These are phyloP conservation scores for Ploettnerulaceae sp. DNA, from an alignment of 2,329 filamentous ascomycete species.

Conservation along the genomic window DNA sequence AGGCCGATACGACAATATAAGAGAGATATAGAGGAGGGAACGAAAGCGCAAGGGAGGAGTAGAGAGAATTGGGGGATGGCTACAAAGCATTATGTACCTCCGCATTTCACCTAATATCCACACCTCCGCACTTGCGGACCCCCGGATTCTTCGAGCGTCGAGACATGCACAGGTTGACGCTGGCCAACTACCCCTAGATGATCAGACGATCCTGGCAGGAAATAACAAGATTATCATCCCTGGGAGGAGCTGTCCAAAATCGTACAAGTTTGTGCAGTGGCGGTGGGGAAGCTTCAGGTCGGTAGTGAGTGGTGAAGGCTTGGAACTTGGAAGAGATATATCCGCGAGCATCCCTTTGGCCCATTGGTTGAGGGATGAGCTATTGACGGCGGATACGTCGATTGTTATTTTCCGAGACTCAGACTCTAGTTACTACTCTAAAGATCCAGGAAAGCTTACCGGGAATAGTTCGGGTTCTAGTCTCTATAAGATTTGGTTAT, in stretches of 20 bases:
- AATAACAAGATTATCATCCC: constrained; percentile 3
- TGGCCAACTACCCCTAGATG: constrained; percentile 4
- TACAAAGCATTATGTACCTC: constrained; percentile 15
- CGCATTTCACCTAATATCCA: constrained; percentile 1
- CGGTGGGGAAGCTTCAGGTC: constrained; percentile 5
- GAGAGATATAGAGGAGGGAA: neutral
- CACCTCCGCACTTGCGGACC: constrained; percentile 21
- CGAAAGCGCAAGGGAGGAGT: neutral
- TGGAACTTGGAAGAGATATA: too few species aligned
- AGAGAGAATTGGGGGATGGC: neutral
- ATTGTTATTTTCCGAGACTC: too few species aligned
- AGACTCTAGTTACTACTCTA: too few species aligned
- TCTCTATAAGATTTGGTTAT: too few species aligned
- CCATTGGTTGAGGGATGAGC: too few species aligned
- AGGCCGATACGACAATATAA: neutral
- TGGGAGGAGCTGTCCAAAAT: constrained; percentile 9
- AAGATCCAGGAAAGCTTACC: too few species aligned
- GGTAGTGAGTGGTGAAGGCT: neutral
- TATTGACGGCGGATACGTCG: too few species aligned
- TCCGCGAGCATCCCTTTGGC: constrained; percentile 4
- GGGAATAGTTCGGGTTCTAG: too few species aligned
- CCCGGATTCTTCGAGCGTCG: constrained; percentile 7
- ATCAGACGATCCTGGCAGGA: constrained; percentile 19
- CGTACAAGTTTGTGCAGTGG: constrained; percentile 11
- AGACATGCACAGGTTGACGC: too few species aligned